phyloP scores from a whole-genome alignment of 2,329 filamentous ascomycete genomes.

The Alternaria postmessia region DNA sequence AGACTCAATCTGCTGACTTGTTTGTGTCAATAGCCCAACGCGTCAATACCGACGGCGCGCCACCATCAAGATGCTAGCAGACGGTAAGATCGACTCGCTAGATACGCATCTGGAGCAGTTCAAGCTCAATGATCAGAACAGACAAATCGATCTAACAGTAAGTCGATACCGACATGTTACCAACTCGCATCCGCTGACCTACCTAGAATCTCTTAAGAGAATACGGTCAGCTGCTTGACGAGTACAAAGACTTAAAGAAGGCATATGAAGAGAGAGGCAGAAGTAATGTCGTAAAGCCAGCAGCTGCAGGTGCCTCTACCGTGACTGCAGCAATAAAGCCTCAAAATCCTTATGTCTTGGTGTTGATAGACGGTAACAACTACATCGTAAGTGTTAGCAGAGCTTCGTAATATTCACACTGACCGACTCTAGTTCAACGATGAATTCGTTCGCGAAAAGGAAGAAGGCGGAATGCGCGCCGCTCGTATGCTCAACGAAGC shows the following conservation, averaged over 20 bases:
- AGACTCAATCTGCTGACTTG: background rate
- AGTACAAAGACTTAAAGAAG: conserved; percentile 64
- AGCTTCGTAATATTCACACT: background rate
- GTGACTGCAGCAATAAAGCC: conserved; percentile 33
- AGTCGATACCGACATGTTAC: background rate
- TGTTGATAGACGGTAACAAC: conserved; percentile 69
- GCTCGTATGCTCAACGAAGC: conserved; percentile 63
- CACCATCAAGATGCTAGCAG: conserved; percentile 30
- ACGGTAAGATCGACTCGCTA: conserved; percentile 36
- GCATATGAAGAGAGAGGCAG: conserved; percentile 65
- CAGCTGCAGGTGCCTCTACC: conserved; percentile 30
- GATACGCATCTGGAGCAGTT: conserved; percentile 42
- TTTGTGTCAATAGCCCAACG: background rate
- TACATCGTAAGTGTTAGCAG: conserved; percentile 52
- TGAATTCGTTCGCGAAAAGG: conserved; percentile 56
- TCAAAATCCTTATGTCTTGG: conserved; percentile 66
- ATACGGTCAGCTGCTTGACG: conserved; percentile 59
- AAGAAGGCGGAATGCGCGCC: conserved; percentile 64
- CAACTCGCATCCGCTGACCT: conserved; percentile 15
- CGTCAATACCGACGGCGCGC: conserved; percentile 4
- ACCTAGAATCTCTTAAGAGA: conserved; percentile 47
- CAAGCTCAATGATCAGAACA: conserved; percentile 31
- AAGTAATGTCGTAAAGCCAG: conserved; percentile 53
- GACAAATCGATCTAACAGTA: conserved; percentile 32
- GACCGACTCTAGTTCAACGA: conserved; percentile 56